Evolutionary conservation across 257 asterid species (phyloP).

Genomic region (Apocynum venetum): DNA sequence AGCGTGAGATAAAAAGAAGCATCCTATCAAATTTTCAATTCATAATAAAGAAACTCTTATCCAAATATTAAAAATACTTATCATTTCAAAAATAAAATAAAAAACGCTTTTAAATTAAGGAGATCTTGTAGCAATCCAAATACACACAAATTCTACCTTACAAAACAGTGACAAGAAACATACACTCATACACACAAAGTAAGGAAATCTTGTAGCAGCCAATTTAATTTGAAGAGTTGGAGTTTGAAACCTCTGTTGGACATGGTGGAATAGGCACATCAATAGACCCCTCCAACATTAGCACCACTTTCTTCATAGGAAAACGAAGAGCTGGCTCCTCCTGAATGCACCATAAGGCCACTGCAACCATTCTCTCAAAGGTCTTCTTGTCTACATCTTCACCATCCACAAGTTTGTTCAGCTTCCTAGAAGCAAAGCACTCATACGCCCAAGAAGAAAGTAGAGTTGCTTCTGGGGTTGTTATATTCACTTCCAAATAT

Average conservation of each 20-base stretch:
- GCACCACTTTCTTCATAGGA: slow-evolving; percentile 25
- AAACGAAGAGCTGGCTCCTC: slow-evolving; percentile 23
- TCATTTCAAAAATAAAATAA: no score
- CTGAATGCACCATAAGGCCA: slow-evolving; percentile 29
- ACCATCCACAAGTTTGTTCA: slow-evolving; percentile 15
- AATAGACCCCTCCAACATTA: slow-evolving; percentile 25
- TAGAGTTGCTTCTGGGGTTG: slow-evolving; percentile 19
- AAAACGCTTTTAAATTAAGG: no score
- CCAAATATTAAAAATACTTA: no score
- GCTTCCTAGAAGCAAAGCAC: slow-evolving; percentile 12
- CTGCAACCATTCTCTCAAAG: slow-evolving; percentile 23
- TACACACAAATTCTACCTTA: no score
- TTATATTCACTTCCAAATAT: slow-evolving; percentile 11
- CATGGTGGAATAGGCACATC: slow-evolving; percentile 28
- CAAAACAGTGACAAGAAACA: no score
- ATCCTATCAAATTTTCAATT: no score
- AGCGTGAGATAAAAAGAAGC: no score
- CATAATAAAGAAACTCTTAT: no score
- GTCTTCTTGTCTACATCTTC: slow-evolving; percentile 20
- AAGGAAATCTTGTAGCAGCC: no score
- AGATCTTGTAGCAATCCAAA: no score
- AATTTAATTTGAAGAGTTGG: background rate
- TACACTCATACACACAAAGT: no score
- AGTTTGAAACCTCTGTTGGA: background rate
- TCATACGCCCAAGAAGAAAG: slow-evolving; percentile 24